A percentile compares a stretch with the other conserved stretches of the same genome.
These are phyloP conservation scores for Aquanectria penicillioides DNA, from an alignment of 2,329 filamentous ascomycete genomes.

Conservation along the genomic window DNA sequence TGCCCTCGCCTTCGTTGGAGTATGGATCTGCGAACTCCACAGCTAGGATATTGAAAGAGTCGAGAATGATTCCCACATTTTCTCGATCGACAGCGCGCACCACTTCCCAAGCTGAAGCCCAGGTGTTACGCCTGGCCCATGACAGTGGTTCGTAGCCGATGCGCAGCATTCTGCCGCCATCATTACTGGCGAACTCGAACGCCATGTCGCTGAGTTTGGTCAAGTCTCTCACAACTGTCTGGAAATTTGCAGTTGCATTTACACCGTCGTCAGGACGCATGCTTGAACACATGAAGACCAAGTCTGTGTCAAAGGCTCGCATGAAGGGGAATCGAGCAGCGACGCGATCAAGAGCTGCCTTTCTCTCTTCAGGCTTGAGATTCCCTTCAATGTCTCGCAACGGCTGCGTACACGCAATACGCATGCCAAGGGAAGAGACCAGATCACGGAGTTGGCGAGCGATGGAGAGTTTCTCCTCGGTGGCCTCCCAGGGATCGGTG, in stretches of 20 bases:
- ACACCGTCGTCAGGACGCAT: slow-evolving; percentile 25
- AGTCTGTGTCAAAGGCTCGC: slow-evolving; percentile 26
- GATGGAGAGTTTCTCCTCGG: slow-evolving; percentile 16
- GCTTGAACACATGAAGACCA: slow-evolving; percentile 30
- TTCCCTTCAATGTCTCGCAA: slow-evolving; percentile 26
- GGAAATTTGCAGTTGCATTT: slow-evolving; percentile 21
- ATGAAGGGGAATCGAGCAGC: slow-evolving; percentile 28
- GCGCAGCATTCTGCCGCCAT: slow-evolving; percentile 23
- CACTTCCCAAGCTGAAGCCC: slow-evolving; percentile 29
- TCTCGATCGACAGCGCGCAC: slow-evolving; percentile 27
- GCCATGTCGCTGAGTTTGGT: slow-evolving; percentile 19
- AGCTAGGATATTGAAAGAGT: slow-evolving; percentile 27
- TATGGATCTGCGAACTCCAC: slow-evolving; percentile 30
- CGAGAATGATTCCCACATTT: slow-evolving; percentile 24
- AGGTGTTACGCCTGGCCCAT: slow-evolving; percentile 26
- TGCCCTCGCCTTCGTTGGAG: slow-evolving; percentile 14
- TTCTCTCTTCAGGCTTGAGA: slow-evolving; percentile 4
- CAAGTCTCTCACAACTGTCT: slow-evolving; percentile 24
- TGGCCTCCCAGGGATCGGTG: slow-evolving; percentile 25
- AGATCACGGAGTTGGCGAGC: slow-evolving; percentile 17
- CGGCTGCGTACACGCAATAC: slow-evolving; percentile 27
- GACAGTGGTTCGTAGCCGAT: slow-evolving; percentile 30
- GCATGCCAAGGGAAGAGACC: slow-evolving; percentile 20
- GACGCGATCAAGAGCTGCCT: slow-evolving; percentile 19
- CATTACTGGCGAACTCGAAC: neutral